Evolutionary conservation across 768 basidiomycete species (phyloP).

Genomic region (Tricholoma furcatifolium): DNA sequence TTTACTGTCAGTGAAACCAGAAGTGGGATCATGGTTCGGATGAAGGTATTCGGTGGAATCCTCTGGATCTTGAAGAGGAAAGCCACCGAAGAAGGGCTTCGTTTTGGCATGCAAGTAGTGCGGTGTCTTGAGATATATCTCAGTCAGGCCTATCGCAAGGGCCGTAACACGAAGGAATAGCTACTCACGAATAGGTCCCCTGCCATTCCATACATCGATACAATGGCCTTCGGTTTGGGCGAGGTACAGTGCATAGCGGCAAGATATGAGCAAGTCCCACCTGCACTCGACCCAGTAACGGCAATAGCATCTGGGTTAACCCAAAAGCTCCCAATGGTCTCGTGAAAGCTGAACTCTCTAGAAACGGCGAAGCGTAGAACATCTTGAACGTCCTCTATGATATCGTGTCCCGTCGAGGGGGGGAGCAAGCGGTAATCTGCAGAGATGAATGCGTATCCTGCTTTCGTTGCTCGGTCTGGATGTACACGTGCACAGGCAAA

Average conservation of each 20-base stretch:
- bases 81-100: conserved; percentile 49
- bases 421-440: conserved; percentile 63
- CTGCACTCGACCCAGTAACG: conserved; percentile 59
- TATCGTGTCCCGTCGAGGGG: conserved; percentile 52
- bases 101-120: conserved; percentile 51
- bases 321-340: conserved; percentile 12
- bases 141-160: too few species aligned
- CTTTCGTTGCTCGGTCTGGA: conserved; percentile 42
- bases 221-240: conserved; percentile 52
- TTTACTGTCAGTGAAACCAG: neutral
- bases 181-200: conserved; percentile 52
- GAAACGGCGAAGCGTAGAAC: conserved; percentile 45
- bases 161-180: too few species aligned
- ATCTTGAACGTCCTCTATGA: conserved; percentile 57
- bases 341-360: conserved; percentile 12
- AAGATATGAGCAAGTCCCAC: conserved; percentile 61
- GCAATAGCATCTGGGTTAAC: conserved; percentile 46
- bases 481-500: neutral
- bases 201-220: conserved; percentile 66
- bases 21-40: conserved; percentile 28
- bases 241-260: conserved; percentile 47
- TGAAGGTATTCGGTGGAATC: conserved; percentile 46
- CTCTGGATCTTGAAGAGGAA: conserved; percentile 52
- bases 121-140: conserved; percentile 34
- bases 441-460: conserved; percentile 57